Percentiles rank a stretch among this genome's conserved stretches.
phyloP scores from a whole-genome alignment of 768 basidiomycete species.

The Lactarius tabidus region DNA sequence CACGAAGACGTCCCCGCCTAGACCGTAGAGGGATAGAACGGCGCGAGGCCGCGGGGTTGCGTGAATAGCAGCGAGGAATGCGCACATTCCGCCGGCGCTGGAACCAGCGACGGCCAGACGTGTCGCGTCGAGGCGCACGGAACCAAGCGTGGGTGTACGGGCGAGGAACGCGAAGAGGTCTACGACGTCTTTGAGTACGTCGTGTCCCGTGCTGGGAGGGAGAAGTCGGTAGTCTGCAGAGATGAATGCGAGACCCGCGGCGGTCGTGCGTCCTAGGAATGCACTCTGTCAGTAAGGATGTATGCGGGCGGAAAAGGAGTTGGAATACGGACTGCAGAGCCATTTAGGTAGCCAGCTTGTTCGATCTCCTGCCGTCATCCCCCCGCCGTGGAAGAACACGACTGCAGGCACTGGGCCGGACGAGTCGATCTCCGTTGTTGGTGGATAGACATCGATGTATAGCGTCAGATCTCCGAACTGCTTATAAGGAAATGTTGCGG shows the following conservation, averaged over 20 bases:
- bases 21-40: slow-evolving; percentile 54
- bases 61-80: slow-evolving; percentile 56
- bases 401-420: slow-evolving; percentile 29
- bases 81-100: slow-evolving; percentile 61
- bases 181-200: slow-evolving; percentile 53
- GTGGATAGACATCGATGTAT: slow-evolving; percentile 37
- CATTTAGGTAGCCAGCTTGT: slow-evolving; percentile 63
- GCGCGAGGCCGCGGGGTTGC: slow-evolving; percentile 51
- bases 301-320: not conserved
- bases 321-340: slow-evolving; percentile 45
- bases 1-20: slow-evolving; percentile 57
- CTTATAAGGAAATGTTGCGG: slow-evolving; percentile 37
- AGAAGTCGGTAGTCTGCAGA: slow-evolving; percentile 62
- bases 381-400: slow-evolving; percentile 50
- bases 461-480: slow-evolving; percentile 28
- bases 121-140: slow-evolving; percentile 37
- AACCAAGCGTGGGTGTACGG: slow-evolving; percentile 1
- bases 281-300: not conserved
- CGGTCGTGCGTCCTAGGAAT: slow-evolving; percentile 42
- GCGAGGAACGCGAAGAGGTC: slow-evolving; percentile 51
- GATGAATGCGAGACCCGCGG: slow-evolving; percentile 52
- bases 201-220: slow-evolving; percentile 48
- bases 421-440: slow-evolving; percentile 32
- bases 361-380: slow-evolving; percentile 55
- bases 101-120: slow-evolving; percentile 51